These are phyloP conservation scores for Argentina anserina DNA, from an alignment of 306 rosid genomes.

Conservation along the genomic window DNA sequence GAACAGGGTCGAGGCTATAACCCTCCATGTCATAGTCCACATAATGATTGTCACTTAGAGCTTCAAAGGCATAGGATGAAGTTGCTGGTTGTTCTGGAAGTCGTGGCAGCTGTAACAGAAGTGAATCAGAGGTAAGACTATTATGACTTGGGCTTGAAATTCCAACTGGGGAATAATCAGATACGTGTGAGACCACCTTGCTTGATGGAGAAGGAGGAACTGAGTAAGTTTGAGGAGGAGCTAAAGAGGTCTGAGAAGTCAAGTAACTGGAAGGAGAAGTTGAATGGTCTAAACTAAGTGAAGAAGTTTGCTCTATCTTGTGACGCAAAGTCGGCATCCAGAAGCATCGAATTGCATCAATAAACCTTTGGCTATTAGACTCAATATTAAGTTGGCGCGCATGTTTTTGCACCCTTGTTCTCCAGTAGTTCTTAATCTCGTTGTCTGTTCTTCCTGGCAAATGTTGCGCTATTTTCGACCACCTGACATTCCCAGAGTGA, in stretches of 20 bases:
- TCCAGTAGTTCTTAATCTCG: conserved; percentile 89
- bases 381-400: conserved; percentile 83
- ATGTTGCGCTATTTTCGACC: conserved; percentile 91
- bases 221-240: neutral
- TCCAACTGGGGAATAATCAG: conserved; percentile 14
- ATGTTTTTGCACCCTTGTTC: conserved; percentile 88
- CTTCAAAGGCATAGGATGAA: conserved; percentile 26
- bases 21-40: conserved; percentile 43
- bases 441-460: conserved; percentile 95
- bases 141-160: conserved; percentile 17
- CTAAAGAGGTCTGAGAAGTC: conserved; percentile 29
- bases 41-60: conserved; percentile 23
- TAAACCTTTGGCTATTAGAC: conserved; percentile 68
- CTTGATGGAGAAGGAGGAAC: conserved; percentile 19
- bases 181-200: conserved; percentile 23
- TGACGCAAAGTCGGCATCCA: conserved; percentile 82
- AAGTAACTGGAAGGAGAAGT: conserved; percentile 27
- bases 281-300: conserved; percentile 5
- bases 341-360: conserved; percentile 64
- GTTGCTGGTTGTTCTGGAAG: conserved; percentile 25
- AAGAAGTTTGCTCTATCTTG: conserved; percentile 57
- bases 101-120: conserved; percentile 37
- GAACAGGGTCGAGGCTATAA: conserved; percentile 32
- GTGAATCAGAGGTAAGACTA: conserved; percentile 38
- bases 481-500: conserved; percentile 31